phyloP scores from a whole-genome alignment of 495 filamentous ascomycete species.

The Halenospora varia region DNA sequence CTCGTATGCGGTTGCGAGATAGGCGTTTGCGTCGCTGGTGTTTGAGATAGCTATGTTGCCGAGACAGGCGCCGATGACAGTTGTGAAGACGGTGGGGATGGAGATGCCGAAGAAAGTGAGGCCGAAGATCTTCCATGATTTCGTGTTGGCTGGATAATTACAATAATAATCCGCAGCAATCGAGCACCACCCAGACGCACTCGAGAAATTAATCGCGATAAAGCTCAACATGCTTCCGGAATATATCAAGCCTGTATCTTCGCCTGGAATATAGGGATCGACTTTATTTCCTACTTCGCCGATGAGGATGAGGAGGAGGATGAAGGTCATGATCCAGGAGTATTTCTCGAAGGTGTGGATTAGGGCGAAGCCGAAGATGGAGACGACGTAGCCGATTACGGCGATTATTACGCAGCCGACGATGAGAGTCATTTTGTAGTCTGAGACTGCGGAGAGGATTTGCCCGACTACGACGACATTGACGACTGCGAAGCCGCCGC shows the following conservation, averaged over 20 bases:
- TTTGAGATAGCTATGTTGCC: slow-evolving; percentile 48
- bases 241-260: slow-evolving; percentile 21
- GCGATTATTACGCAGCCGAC: slow-evolving; percentile 45
- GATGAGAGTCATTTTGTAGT: slow-evolving; percentile 38
- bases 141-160: slow-evolving; percentile 55
- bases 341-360: slow-evolving; percentile 59
- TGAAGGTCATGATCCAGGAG: slow-evolving; percentile 53
- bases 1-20: slow-evolving; percentile 34
- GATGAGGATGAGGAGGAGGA: slow-evolving; percentile 45
- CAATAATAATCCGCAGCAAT: slow-evolving; percentile 61
- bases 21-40: slow-evolving; percentile 34
- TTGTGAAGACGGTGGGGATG: slow-evolving; percentile 54
- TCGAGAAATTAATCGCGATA: slow-evolving; percentile 53
- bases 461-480: slow-evolving; percentile 43
- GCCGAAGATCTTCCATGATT: slow-evolving; percentile 49
- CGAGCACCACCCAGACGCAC: slow-evolving; percentile 55
- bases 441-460: slow-evolving; percentile 47
- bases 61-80: slow-evolving; percentile 48
- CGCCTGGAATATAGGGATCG: slow-evolving; percentile 33
- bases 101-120: slow-evolving; percentile 43
- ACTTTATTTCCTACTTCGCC: slow-evolving; percentile 44
- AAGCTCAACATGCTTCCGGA: slow-evolving; percentile 48
- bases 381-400: slow-evolving; percentile 49
- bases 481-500: slow-evolving; percentile 45
- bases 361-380: slow-evolving; percentile 53